Conservation (phyloP, 192 early-diverging fungal species). For the Entomortierella beljakovae region DNA sequence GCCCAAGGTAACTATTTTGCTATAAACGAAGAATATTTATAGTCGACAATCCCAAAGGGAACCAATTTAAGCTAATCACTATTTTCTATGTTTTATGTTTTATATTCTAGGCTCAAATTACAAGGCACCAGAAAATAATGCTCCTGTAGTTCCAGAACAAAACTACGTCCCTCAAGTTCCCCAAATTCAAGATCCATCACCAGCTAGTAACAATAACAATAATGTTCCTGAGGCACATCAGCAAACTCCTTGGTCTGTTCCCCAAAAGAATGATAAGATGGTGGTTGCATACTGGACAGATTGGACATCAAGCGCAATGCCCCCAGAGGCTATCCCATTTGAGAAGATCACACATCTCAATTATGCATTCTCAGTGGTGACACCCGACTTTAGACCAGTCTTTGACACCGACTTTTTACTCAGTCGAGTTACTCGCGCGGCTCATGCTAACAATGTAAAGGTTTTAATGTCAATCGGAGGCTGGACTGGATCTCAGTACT, state of each 20-base stretch:
- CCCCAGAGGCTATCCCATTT: constrained; percentile 49
- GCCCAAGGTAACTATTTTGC: background rate
- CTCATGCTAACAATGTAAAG: constrained; percentile 61
- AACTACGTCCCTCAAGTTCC: no score
- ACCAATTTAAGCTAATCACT: no score
- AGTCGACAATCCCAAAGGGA: no score
- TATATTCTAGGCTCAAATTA: no score
- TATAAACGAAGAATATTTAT: no score
- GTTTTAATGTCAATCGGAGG: constrained; percentile 76
- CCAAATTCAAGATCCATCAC: no score
- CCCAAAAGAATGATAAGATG: constrained; percentile 29
- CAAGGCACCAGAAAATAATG: no score
- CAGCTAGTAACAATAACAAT: no score
- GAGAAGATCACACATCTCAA: constrained; percentile 75
- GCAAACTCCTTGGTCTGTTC: background rate
- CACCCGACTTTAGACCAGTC: constrained; percentile 25
- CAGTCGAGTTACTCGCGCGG: constrained; percentile 52
- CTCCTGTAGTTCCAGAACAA: no score
- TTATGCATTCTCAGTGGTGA: constrained; percentile 58
- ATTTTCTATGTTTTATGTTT: no score
- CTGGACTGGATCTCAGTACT: constrained; percentile 72
- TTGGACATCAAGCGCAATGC: constrained; percentile 30
- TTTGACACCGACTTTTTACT: constrained; percentile 36
- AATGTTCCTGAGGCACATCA: background rate
- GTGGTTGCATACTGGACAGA: constrained; percentile 50